Percentiles rank a stretch among this genome's conserved stretches.
These are phyloP conservation scores for Microcos paniculata DNA, from an alignment of 345 rosid genomes.

Conservation along the genomic window DNA sequence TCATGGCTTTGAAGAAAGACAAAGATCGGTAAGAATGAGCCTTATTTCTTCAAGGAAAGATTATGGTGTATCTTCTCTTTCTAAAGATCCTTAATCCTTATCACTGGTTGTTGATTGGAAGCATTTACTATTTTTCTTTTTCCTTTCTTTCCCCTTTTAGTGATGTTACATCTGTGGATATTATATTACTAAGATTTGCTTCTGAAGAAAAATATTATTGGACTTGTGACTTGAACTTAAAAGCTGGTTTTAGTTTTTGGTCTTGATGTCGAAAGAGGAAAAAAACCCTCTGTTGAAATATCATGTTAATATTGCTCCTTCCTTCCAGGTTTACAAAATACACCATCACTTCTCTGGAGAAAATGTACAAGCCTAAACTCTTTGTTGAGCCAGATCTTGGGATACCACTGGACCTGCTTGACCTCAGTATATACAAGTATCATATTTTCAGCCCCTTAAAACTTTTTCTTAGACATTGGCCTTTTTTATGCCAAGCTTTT, in stretches of 20 bases:
- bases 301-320: conserved; percentile 10
- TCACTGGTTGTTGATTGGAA: not conserved
- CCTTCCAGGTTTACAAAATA: conserved; percentile 76
- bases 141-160: no score
- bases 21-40: conserved; percentile 70
- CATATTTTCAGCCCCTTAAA: conserved; percentile 13
- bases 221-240: not conserved
- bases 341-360: conserved; percentile 88
- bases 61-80: not conserved
- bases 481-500: conserved; percentile 8
- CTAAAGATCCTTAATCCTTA: not conserved
- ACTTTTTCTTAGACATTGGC: conserved; percentile 7
- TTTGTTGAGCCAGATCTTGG: conserved; percentile 98
- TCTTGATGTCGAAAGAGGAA: conserved; percentile 9
- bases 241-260: not conserved
- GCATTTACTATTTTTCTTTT: not conserved
- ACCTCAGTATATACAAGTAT: conserved; percentile 94
- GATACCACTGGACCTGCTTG: conserved; percentile 94
- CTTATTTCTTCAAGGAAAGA: conserved; percentile 10
- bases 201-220: not conserved
- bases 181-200: not conserved
- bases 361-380: conserved; percentile 82
- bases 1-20: conserved; percentile 77
- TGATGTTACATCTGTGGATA: not conserved
- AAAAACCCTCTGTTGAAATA: not conserved